Evolutionary conservation across 2,329 filamentous ascomycete species (phyloP), one percentile per base, ranked within the genome.

Genomic region (Diaporthe eres): DNA sequence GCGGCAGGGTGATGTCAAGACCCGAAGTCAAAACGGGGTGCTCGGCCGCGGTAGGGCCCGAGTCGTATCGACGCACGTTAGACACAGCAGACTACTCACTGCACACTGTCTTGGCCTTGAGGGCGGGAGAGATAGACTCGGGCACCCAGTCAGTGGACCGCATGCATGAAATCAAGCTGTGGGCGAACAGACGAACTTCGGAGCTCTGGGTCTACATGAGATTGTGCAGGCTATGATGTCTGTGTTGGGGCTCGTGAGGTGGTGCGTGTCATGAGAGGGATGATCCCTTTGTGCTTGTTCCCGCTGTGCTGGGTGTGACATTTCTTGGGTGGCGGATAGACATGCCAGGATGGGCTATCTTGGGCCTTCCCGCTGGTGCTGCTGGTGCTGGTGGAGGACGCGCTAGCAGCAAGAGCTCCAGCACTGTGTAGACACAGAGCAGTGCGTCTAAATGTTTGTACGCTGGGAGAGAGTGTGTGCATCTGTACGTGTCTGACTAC

Each of bases 1-100:
- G 13, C 39, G 49, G 31, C 53, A 60, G 39, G 34, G 71, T 73
- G 71, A 72, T 73, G 71, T 57, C 58, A 73, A 73, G 49, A 37
- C 71, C 70, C 57, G 61, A 53, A 73, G 13, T 37, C 34, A 55
- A 42, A 65, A 72, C 25, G 37, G 51, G 49, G 60, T 61, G 58
- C 58, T 70, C 65, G 65, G 65, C 49, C 34, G 49, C 65, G 65
- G 49, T 39, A 55, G 49, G 65, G 31, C 65, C 47, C 65, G 49
- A 70, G 65, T 70, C 49, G 65, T 22, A 31, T 12, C 13, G 34
- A 55, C 15, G 34, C 49, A 49, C 28, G 19, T 34, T 34, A 8
- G 57, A 22, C 22, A 22, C 44, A 19, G 1, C 44, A 49, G 44
- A 10, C 44, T 2, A 22, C 44, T 2, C 9, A 10, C 53, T 17